These are phyloP conservation scores for Phytophthora multivora DNA, from an alignment of 352 stramenopile genomes.

Conservation along the genomic window DNA sequence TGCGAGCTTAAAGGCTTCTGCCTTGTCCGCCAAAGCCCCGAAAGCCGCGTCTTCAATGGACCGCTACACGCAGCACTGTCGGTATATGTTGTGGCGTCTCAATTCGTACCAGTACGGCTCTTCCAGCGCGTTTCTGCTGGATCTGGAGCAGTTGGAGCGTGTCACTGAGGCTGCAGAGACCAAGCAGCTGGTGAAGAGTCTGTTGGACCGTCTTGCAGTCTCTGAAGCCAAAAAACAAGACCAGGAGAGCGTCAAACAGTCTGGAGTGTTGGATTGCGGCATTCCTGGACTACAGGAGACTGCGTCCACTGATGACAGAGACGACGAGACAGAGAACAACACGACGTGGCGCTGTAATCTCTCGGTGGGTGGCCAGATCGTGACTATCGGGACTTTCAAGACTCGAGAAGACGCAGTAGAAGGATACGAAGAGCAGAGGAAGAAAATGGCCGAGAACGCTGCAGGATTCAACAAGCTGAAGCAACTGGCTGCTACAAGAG, in stretches of 20 bases:
- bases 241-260: conserved; percentile 16
- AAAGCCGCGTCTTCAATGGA: neutral
- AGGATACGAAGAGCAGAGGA: conserved; percentile 51
- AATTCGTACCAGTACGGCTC: conserved; percentile 73
- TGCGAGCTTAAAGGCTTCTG: neutral
- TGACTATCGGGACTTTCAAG: conserved; percentile 43
- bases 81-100: conserved; percentile 47
- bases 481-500: conserved; percentile 26
- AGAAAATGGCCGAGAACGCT: conserved; percentile 28
- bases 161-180: conserved; percentile 12
- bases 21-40: neutral
- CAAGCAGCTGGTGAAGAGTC: conserved; percentile 16
- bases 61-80: conserved; percentile 40
- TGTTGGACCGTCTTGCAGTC: conserved; percentile 14
- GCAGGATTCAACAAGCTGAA: conserved; percentile 35
- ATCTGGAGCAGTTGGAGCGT: conserved; percentile 53
- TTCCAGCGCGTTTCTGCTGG: conserved; percentile 50
- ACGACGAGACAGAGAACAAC: conserved; percentile 2
- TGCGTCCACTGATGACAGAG: neutral
- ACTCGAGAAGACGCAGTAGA: conserved; percentile 45
- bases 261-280: conserved; percentile 14
- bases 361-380: conserved; percentile 41
- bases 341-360: conserved; percentile 60
- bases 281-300: conserved; percentile 55
- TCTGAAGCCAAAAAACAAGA: conserved; percentile 22